Evolutionary conservation across 1,139 yeast genomes (phyloP), one percentile per base, ranked within the genome.

Genomic region (Yamadazyma diddensiae): DNA sequence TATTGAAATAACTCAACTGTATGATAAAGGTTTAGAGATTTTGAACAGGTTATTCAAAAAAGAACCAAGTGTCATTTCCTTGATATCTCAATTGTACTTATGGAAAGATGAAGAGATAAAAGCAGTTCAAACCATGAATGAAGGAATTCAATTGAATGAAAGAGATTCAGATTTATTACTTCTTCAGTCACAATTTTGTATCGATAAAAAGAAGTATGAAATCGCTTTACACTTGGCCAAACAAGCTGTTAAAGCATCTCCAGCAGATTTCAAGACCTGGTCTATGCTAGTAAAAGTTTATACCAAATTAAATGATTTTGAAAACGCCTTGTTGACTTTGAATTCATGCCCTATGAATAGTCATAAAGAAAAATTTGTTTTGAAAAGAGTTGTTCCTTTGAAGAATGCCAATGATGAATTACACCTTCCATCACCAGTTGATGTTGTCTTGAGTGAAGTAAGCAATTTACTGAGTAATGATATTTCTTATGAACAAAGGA

Each of bases 321-420:
- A 78, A 39, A 79, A 75, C 49, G 97, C 97, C 0, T 66, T 92
- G 38, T 60, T 86, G 32, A 79, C 96, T 0, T 70, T 92, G 45
- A 92, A 92, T 53, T 84, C 96, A 5, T 82, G 95, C 53, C 97
- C 97, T 7, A 85, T 92, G 95, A 82, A 83, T 51, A 73, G 82
- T 2, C 73, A 79, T 42, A 77, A 77, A 46, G 83, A 81, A 26
- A 73, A 75, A 38, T 84, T 74, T 49, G 47, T 65, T 11, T 65
- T 75, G 40, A 63, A 59, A 35, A 68, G 94, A 60, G 61, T 73
- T 11, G 76, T 88, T 5, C 70, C 73, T n/a, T 78, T 84, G 25
- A 79, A 59, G 34, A 58, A 62, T 16, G 70, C 65, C 40, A 47
- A 62, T 46, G 63, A 83, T 27, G 77, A 78, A 39, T 70, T 83